phyloP scores from a whole-genome alignment of 805 yeast genomes.

The Wickerhamiella sorbophila region DNA sequence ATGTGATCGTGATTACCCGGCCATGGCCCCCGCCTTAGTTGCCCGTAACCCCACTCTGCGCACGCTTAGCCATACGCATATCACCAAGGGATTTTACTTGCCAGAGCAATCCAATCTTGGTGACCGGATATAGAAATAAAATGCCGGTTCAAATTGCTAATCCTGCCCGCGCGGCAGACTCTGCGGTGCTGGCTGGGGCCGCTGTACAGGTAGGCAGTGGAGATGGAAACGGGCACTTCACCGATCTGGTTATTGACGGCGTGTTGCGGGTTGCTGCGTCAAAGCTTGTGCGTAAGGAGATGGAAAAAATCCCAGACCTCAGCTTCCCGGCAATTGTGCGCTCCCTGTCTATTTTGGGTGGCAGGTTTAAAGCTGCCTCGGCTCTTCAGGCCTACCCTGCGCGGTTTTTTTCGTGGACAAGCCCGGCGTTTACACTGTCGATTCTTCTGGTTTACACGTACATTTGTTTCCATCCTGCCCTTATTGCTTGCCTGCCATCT shows the following conservation, averaged over 20 bases:
- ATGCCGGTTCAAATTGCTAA: too few species aligned
- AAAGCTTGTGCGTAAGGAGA: slow-evolving; percentile 4
- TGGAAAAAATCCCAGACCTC: slow-evolving; percentile 12
- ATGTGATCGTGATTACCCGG: too few species aligned
- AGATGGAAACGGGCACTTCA: not conserved
- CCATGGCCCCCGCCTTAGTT: too few species aligned
- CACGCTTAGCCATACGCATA: too few species aligned
- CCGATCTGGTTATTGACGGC: slow-evolving; percentile 3
- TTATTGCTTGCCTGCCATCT: slow-evolving; percentile 50
- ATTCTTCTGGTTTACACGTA: slow-evolving; percentile 46
- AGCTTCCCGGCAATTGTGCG: slow-evolving; percentile 11
- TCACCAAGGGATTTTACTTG: too few species aligned
- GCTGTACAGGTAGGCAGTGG: too few species aligned
- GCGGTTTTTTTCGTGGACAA: slow-evolving; percentile 57
- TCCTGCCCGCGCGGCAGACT: too few species aligned
- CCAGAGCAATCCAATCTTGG: too few species aligned
- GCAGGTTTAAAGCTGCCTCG: slow-evolving; percentile 27
- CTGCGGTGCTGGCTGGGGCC: too few species aligned
- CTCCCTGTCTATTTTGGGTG: slow-evolving; percentile 10
- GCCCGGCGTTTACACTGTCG: slow-evolving; percentile 54
- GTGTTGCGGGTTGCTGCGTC: slow-evolving; percentile 8
- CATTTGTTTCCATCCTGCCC: slow-evolving; percentile 56
- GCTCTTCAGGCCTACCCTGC: slow-evolving; percentile 46
- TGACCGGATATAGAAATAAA: too few species aligned
- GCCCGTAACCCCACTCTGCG: too few species aligned